Conservation (phyloP, 2,329 filamentous ascomycete genomes). For the Scleromitrula shiraiana region DNA sequence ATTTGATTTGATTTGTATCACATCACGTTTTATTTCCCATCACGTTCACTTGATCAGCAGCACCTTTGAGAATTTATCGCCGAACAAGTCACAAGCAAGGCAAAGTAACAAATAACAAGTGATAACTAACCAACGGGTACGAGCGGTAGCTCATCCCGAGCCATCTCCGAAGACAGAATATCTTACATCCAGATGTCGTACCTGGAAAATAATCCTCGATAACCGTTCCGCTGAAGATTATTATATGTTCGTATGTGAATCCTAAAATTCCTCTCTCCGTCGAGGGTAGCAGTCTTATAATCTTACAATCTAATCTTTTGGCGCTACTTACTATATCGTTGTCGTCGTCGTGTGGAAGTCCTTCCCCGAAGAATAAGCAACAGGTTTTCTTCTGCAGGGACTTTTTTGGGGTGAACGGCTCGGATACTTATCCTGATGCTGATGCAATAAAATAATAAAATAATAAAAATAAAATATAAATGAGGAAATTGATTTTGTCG, state of each 20-base stretch:
- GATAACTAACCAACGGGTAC: no score
- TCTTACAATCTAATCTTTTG: background rate
- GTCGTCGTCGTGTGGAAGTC: background rate
- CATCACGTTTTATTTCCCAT: no score
- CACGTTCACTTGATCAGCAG: no score
- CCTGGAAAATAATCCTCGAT: background rate
- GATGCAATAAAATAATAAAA: background rate
- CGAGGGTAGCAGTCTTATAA: background rate
- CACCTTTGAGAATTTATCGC: no score
- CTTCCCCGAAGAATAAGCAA: background rate
- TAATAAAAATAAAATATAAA: background rate
- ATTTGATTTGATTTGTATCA: no score
- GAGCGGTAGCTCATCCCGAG: no score
- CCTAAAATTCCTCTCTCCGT: background rate
- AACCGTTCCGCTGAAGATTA: background rate
- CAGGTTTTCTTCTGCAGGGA: background rate
- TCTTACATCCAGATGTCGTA: background rate
- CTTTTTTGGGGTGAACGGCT: background rate
- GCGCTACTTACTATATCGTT: no score
- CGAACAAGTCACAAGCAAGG: no score
- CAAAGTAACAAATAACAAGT: no score
- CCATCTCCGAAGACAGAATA: no score
- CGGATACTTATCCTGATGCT: background rate
- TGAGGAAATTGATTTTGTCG: no score
- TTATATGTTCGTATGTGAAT: background rate